These are phyloP conservation scores for Phytophthora fragariaefolia DNA, from an alignment of 352 stramenopile genomes.

Conservation along the genomic window DNA sequence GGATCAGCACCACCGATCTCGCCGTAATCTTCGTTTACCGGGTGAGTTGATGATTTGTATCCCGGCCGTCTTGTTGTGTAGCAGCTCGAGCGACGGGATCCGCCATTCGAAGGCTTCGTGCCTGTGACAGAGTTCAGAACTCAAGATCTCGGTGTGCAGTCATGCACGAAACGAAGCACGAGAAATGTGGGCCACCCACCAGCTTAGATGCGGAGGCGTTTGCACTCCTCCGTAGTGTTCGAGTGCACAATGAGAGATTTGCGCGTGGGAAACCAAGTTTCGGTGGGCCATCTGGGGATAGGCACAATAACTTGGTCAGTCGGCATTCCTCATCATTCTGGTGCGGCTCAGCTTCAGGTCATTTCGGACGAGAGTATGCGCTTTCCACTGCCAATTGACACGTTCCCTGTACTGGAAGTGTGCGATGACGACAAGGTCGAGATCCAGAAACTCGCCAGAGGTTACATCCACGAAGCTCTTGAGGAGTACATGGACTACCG, in stretches of 20 bases:
- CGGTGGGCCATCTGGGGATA: conserved; percentile 12
- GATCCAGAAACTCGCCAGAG: conserved; percentile 32
- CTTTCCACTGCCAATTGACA: conserved; percentile 38
- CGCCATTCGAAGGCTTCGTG: not conserved
- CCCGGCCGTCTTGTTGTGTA: not conserved
- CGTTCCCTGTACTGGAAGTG: conserved; percentile 44
- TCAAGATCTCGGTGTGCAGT: not conserved
- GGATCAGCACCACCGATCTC: too few species aligned
- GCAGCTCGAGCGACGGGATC: not conserved
- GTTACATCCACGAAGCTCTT: conserved; percentile 46
- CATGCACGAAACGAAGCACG: not conserved
- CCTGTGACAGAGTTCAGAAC: not conserved
- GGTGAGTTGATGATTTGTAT: not conserved
- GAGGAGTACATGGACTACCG: conserved; percentile 50
- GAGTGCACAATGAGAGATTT: conserved; percentile 1
- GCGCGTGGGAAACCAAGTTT: conserved; percentile 13
- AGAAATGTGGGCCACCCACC: not conserved
- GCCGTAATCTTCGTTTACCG: not conserved
- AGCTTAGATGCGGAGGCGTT: not conserved
- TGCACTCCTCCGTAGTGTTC: too few species aligned
- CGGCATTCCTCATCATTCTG: conserved; percentile 32
- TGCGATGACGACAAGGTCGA: conserved; percentile 40
- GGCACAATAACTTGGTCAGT: not conserved
- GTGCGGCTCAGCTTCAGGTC: conserved; percentile 6
- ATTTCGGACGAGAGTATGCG: conserved; percentile 16